These are phyloP conservation scores for Phoenix dactylifera DNA, from an alignment of 176 grass and related monocot genomes.

Conservation along the genomic window DNA sequence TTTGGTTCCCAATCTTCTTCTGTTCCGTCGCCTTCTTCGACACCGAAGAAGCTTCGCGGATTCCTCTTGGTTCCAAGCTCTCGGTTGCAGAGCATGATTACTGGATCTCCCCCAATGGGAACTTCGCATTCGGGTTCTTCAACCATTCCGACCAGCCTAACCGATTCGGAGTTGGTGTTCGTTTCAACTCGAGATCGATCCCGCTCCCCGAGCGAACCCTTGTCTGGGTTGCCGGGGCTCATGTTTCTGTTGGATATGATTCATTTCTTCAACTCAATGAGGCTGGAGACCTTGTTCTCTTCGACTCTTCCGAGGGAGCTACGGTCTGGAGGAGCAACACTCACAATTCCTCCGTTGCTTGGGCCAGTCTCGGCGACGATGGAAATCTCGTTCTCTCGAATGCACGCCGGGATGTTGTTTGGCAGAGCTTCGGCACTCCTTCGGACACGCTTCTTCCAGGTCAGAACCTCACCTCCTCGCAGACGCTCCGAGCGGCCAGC, in stretches of 20 bases:
- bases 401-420: background rate
- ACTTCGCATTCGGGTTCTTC: background rate
- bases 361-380: background rate
- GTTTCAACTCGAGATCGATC: background rate
- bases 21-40: no score
- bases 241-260: background rate
- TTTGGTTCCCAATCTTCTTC: no score
- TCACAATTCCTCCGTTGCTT: background rate
- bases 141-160: background rate
- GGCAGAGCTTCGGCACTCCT: constrained; percentile 1
- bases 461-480: background rate
- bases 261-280: background rate
- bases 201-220: background rate
- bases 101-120: background rate
- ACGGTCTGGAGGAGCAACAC: constrained; percentile 8
- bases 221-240: background rate
- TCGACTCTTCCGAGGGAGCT: background rate
- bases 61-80: constrained; percentile 6
- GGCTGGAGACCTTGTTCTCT: background rate
- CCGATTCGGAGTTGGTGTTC: background rate
- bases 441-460: constrained; percentile 1
- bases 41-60: no score
- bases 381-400: background rate
- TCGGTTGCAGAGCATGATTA: background rate
- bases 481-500: background rate